Evolutionary conservation across 345 rosid species (phyloP).

Genomic region (Syzygium aqueum): DNA sequence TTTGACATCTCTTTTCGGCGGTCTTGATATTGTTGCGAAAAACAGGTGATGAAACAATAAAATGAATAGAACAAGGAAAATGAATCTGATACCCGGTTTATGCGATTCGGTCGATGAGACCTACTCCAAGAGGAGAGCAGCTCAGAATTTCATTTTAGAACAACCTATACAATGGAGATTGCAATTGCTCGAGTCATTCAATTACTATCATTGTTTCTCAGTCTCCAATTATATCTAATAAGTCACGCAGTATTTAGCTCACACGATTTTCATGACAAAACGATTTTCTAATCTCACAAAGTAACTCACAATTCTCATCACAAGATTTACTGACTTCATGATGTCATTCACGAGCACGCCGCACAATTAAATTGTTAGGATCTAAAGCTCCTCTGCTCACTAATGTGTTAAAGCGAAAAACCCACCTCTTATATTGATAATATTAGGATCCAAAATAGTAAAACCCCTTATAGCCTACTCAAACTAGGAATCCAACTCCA

Average conservation of each 20-base stretch:
- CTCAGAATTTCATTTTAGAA: not conserved
- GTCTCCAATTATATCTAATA: not conserved
- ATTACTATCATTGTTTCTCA: no score
- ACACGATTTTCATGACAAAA: not conserved
- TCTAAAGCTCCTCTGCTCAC: not conserved
- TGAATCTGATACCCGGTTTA: not conserved
- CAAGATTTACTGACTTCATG: not conserved
- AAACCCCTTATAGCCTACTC: not conserved
- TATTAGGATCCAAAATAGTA: not conserved
- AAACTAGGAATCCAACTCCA: not conserved
- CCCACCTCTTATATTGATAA: not conserved
- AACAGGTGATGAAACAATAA: no score
- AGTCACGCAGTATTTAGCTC: not conserved
- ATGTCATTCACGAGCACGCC: not conserved
- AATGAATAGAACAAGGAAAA: no score
- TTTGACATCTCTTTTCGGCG: not conserved
- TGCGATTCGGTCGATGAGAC: fast-evolving
- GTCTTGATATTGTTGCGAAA: not conserved
- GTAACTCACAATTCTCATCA: not conserved
- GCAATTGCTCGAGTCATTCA: not conserved
- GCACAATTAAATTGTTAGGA: not conserved
- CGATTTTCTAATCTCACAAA: no score
- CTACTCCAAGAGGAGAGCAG: not conserved
- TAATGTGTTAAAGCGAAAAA: not conserved
- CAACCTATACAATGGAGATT: not conserved